Percentiles rank a stretch among this genome's conserved stretches.
These are phyloP conservation scores for Arctium lappa DNA, from an alignment of 129 eudicot species.

Conservation along the genomic window DNA sequence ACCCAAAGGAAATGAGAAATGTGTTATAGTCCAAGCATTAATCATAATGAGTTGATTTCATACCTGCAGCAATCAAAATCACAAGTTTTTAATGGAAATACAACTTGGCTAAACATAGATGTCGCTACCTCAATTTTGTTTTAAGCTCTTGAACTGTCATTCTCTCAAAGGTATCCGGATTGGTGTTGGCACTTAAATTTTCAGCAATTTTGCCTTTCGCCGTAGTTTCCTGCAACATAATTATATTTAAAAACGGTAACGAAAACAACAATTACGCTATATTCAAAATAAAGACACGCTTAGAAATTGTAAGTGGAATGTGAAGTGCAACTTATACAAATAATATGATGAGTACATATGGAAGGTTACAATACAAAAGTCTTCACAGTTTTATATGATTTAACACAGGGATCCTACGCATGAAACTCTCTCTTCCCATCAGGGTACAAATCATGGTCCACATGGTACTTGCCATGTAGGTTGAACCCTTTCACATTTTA, in stretches of 20 bases:
- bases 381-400: neutral
- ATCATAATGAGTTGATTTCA: no score
- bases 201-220: constrained; percentile 13
- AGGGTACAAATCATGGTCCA: neutral
- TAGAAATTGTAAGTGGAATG: constrained; percentile 2
- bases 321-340: neutral
- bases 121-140: constrained; percentile 42
- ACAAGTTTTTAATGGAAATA: neutral
- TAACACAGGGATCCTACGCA: neutral
- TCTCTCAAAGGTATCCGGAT: constrained; percentile 21
- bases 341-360: neutral
- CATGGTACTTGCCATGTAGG: neutral
- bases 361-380: neutral
- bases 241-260: neutral
- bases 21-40: no score
- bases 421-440: neutral
- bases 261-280: neutral
- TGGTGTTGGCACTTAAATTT: constrained; percentile 17
- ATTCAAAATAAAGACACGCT: neutral
- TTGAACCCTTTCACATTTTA: neutral
- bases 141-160: constrained; percentile 62
- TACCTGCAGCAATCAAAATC: neutral
- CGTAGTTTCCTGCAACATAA: constrained; percentile 17
- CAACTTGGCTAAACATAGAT: neutral
- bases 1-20: no score